A percentile compares a stretch with the other conserved stretches of the same genome.
Evolutionary conservation across 2,329 filamentous ascomycete species (phyloP).

Genomic region (Ascochyta koolunga): DNA sequence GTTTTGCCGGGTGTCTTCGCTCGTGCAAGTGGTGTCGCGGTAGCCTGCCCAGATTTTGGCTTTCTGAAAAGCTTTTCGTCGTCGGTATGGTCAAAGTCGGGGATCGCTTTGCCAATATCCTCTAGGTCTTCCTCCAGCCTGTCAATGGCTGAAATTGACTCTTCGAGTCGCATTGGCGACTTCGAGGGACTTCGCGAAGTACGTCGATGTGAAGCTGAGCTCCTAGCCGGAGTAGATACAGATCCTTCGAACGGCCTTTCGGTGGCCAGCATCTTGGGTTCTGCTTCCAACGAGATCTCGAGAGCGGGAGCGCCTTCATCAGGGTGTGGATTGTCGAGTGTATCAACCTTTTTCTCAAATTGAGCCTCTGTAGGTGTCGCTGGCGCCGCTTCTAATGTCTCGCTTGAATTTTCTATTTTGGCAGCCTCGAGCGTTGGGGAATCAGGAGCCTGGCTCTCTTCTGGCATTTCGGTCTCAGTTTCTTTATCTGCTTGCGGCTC

Average conservation of each 20-base stretch:
- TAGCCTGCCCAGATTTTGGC: constrained; percentile 15
- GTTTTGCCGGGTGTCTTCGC: constrained; percentile 15
- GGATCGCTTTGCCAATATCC: constrained; percentile 51
- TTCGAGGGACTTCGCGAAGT: constrained; percentile 34
- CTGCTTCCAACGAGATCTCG: constrained; percentile 30
- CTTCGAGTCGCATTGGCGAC: constrained; percentile 49
- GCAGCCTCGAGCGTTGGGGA: not conserved
- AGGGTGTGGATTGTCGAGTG: not conserved
- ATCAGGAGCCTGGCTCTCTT: not conserved
- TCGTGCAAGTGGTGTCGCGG: constrained; percentile 7
- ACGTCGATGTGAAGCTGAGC: constrained; percentile 28
- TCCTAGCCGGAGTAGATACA: constrained; percentile 26
- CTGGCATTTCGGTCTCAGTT: not conserved
- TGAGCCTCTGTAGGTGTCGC: constrained; percentile 2
- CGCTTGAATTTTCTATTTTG: not conserved
- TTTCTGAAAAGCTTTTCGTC: constrained; percentile 40
- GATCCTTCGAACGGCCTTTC: constrained; percentile 35
- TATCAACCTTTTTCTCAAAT: constrained; percentile 4
- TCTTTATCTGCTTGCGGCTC: constrained; percentile 3
- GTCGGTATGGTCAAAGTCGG: constrained; percentile 40
- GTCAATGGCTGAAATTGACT: constrained; percentile 59
- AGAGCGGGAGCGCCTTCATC: constrained; percentile 19
- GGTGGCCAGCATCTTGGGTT: constrained; percentile 37
- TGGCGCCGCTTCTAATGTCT: not conserved
- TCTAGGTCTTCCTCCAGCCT: constrained; percentile 60